phyloP scores from a whole-genome alignment of 2,329 filamentous ascomycete species.

The Eutypella sp. region DNA sequence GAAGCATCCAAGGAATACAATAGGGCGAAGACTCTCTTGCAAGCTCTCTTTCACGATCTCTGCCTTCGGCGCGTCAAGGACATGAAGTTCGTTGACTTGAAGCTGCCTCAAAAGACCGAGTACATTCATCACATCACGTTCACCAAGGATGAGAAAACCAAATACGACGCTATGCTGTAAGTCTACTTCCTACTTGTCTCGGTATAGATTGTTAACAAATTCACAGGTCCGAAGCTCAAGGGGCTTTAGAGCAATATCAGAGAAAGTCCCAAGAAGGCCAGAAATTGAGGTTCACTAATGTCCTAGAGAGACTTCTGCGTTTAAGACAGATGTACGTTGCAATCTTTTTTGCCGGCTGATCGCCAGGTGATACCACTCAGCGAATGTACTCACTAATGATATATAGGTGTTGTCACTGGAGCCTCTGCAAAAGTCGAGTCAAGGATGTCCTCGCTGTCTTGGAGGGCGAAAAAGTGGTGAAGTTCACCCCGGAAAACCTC shows the following conservation, averaged over 20 bases:
- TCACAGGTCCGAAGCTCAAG: conserved; percentile 64
- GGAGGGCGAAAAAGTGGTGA: conserved; percentile 61
- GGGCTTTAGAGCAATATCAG: conserved; percentile 59
- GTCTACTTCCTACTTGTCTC: conserved; percentile 21
- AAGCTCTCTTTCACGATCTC: conserved; percentile 73
- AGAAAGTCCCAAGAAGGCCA: conserved; percentile 36
- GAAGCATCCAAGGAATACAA: conserved; percentile 37
- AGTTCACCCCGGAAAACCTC: conserved; percentile 67
- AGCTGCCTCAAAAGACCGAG: conserved; percentile 71
- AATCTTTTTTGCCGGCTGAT: conserved; percentile 17
- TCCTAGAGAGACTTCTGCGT: conserved; percentile 77
- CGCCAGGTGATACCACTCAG: conserved; percentile 14
- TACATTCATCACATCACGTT: conserved; percentile 74
- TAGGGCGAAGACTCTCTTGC: conserved; percentile 59
- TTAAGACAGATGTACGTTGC: conserved; percentile 63
- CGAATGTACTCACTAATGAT: neutral
- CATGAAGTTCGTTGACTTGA: conserved; percentile 82
- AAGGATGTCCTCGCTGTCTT: conserved; percentile 65
- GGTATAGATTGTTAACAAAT: conserved; percentile 16
- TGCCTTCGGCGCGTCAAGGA: conserved; percentile 80
- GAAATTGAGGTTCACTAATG: conserved; percentile 60
- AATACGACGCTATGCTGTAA: conserved; percentile 69
- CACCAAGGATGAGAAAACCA: conserved; percentile 65
- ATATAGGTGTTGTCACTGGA: conserved; percentile 75
- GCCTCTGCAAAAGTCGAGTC: conserved; percentile 71